These are phyloP conservation scores for Paraconiothyrium sp. DNA, from an alignment of 2,329 filamentous ascomycete species.

Conservation along the genomic window DNA sequence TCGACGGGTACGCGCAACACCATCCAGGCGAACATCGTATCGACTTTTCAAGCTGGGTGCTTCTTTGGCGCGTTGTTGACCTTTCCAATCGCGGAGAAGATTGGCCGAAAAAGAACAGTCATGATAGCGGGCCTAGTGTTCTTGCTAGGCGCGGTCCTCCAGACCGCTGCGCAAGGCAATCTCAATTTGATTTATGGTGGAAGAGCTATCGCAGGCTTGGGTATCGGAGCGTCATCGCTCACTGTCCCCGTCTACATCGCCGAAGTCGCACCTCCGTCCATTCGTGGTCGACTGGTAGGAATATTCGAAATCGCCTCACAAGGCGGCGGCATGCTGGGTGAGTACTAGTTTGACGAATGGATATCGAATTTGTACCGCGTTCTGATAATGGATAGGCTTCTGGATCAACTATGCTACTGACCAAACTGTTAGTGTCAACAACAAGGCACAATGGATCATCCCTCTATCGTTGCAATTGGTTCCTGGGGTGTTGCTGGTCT, in stretches of 20 bases:
- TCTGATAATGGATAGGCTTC: slow-evolving; percentile 34
- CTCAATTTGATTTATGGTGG: slow-evolving; percentile 50
- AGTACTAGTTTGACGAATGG: not conserved
- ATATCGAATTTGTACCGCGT: not conserved
- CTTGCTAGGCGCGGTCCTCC: slow-evolving; percentile 52
- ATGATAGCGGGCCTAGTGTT: slow-evolving; percentile 58
- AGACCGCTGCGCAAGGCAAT: slow-evolving; percentile 49
- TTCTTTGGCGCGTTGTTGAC: slow-evolving; percentile 53
- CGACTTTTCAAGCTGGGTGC: slow-evolving; percentile 49
- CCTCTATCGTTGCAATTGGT: slow-evolving; percentile 63
- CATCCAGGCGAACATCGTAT: slow-evolving; percentile 52
- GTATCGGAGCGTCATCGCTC: slow-evolving; percentile 50
- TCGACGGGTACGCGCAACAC: slow-evolving; percentile 45
- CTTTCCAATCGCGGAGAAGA: slow-evolving; percentile 59
- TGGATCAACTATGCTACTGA: slow-evolving; percentile 56
- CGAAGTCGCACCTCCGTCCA: slow-evolving; percentile 64
- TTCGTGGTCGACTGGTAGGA: slow-evolving; percentile 71
- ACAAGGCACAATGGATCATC: slow-evolving; percentile 68
- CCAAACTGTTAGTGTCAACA: slow-evolving; percentile 53
- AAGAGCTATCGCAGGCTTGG: slow-evolving; percentile 50
- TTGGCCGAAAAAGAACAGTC: slow-evolving; percentile 60
- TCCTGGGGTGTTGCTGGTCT: slow-evolving; percentile 49
- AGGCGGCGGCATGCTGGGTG: slow-evolving; percentile 61
- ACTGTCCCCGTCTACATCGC: slow-evolving; percentile 52
- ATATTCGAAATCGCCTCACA: slow-evolving; percentile 75